Percentiles rank a stretch among this genome's conserved stretches.
Conservation (phyloP, 768 basidiomycete genomes). For the Mycena rosella region DNA sequence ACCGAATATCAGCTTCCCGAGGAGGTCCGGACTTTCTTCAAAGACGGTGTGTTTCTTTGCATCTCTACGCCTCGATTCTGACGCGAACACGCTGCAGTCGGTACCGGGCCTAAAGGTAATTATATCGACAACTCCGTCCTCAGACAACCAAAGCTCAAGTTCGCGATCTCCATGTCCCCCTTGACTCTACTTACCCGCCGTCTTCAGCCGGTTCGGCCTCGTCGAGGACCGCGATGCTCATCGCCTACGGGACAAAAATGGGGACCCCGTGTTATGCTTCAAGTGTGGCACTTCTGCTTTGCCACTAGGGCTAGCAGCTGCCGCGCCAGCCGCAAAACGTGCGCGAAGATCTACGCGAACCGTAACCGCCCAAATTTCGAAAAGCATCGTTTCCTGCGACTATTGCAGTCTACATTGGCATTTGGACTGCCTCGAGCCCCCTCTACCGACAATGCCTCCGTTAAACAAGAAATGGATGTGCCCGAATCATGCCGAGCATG, state of each 20-base stretch:
- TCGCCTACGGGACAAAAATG: constrained; percentile 87
- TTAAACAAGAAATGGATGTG: constrained; percentile 98
- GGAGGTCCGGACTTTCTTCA: constrained; percentile 86
- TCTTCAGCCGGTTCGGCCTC: constrained; percentile 81
- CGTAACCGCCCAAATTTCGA: constrained; percentile 68
- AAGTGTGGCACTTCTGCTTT: constrained; percentile 88
- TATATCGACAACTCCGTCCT: constrained; percentile 87
- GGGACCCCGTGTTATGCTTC: constrained; percentile 89
- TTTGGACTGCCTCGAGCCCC: constrained; percentile 95
- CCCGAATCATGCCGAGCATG: constrained; percentile 93
- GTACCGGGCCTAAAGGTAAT: constrained; percentile 80
- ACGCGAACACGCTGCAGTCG: constrained; percentile 63
- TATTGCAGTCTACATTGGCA: constrained; percentile 97
- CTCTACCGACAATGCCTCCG: constrained; percentile 86
- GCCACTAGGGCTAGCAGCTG: constrained; percentile 64
- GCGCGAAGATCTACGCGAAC: constrained; percentile 63
- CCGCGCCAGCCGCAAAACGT: constrained; percentile 67
- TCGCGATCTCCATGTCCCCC: constrained; percentile 47
- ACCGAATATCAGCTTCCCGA: constrained; percentile 89
- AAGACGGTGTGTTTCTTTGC: constrained; percentile 74
- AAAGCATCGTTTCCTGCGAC: constrained; percentile 92
- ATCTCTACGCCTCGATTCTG: constrained; percentile 19
- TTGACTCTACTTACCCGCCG: constrained; percentile 24
- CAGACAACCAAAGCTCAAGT: constrained; percentile 88
- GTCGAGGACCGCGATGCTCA: constrained; percentile 93